phyloP scores from a whole-genome alignment of 2,329 filamentous ascomycete species.

The Talaromyces sp. region DNA sequence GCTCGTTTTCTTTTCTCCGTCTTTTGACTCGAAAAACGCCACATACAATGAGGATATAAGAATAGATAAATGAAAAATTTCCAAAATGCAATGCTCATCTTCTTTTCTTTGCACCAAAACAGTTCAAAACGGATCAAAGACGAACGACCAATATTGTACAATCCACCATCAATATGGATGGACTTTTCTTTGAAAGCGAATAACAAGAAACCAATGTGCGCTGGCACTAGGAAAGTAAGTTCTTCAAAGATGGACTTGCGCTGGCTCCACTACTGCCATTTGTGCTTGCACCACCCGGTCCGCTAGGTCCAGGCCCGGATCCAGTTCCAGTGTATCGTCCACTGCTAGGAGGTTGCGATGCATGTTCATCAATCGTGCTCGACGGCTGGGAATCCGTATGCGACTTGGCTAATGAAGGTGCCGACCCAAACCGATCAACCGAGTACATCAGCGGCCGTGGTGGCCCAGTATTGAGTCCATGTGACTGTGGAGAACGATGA shows the following conservation, averaged over 20 bases:
- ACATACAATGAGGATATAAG: conserved; percentile 3
- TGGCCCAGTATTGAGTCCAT: conserved; percentile 32
- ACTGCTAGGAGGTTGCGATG: conserved; percentile 22
- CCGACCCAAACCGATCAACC: conserved; percentile 33
- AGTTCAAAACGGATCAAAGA: neutral
- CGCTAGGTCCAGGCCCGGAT: conserved; percentile 19
- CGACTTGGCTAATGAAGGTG: conserved; percentile 32
- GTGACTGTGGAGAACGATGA: conserved; percentile 32
- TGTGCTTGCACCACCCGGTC: neutral
- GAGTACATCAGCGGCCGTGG: conserved; percentile 33
- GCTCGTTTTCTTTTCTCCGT: neutral
- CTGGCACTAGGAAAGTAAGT: conserved; percentile 57
- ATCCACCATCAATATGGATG: neutral
- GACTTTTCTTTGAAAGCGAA: neutral
- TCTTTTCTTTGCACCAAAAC: neutral
- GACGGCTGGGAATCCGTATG: conserved; percentile 32
- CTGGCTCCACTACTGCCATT: conserved; percentile 55
- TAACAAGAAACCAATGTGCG: conserved; percentile 1
- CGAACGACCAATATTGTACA: conserved; percentile 5
- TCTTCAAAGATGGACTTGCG: conserved; percentile 69
- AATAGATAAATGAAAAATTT: neutral
- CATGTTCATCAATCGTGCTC: conserved; percentile 20
- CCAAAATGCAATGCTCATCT: conserved; percentile 2
- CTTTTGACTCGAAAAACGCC: neutral
- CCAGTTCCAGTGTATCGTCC: conserved; percentile 26